Evolutionary conservation across 768 basidiomycete species (phyloP).

Genomic region (Mycena vitilis): DNA sequence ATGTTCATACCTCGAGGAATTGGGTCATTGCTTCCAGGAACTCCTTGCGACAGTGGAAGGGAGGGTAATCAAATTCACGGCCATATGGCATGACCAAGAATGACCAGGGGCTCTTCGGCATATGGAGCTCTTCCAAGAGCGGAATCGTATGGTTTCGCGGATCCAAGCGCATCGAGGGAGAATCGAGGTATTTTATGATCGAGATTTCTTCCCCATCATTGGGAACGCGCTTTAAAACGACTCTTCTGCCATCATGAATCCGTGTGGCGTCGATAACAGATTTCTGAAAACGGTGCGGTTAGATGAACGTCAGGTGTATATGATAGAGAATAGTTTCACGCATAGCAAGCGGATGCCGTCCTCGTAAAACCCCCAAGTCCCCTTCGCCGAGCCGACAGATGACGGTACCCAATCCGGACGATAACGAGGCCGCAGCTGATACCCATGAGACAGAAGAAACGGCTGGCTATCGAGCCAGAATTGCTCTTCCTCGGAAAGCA

Average conservation of each 20-base stretch:
- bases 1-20: slow-evolving; percentile 20
- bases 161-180: not conserved
- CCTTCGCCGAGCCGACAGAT: not conserved
- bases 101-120: slow-evolving; percentile 3
- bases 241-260: slow-evolving; percentile 17
- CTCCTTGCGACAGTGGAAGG: slow-evolving; percentile 28
- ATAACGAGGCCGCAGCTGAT: slow-evolving; percentile 29
- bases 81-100: slow-evolving; percentile 29
- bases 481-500: slow-evolving; percentile 1
- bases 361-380: not conserved
- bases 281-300: not conserved
- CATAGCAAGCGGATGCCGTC: not conserved
- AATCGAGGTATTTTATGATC: not conserved
- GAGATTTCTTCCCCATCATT: slow-evolving; percentile 1
- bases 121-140: slow-evolving; percentile 7
- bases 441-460: slow-evolving; percentile 20
- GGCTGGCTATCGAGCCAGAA: slow-evolving; percentile 27
- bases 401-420: slow-evolving; percentile 29
- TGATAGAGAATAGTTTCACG: too few species aligned
- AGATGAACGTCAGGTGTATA: too few species aligned
- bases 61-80: slow-evolving; percentile 25
- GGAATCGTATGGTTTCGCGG: slow-evolving; percentile 19
- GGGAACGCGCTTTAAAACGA: slow-evolving; percentile 18
- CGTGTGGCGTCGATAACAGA: slow-evolving; percentile 22
- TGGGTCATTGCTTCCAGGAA: slow-evolving; percentile 31